Evolutionary conservation across 2,329 filamentous ascomycete species (phyloP), one percentile per base, ranked within the genome.

Genomic region (Amylocarpus encephaloides): DNA sequence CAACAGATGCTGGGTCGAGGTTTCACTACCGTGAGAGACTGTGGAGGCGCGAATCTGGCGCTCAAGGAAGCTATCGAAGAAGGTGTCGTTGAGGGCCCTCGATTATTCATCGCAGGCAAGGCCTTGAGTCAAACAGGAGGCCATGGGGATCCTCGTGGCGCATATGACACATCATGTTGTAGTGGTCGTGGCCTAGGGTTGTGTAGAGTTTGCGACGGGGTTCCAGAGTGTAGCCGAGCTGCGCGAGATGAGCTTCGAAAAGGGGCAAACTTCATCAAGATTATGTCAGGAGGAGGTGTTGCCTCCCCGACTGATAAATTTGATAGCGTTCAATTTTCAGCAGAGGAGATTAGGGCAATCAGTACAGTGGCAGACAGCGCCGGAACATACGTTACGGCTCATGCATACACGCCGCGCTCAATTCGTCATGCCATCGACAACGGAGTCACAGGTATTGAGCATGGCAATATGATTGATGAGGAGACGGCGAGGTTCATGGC

Each of bases 391-490:
- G 78, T 80, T 1, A 82, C 78, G 1, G 74, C 75, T 2, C 79
- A 82, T 56, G 76, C 76, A 1, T 81, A 82, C 61, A 81, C 77
- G 0, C 71, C 75, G 2, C 62, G 66, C 38, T 72, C 77, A 0
- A 80, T 83, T 34, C 69, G 71, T 5, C 76, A 79, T 51, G 75
- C 75, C 1, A 68, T 82, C 16, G 68, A 73, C 9, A 75, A 80
- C 44, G 79, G 77, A 5, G 75, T 77, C 0, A 68, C 59, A 15
- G 76, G 76, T 1, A 80, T 82, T 54, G 79, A 82, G 53, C 79
- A 82, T 56, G 82, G 80, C 19, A 75, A 79, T 13, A 68, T 83
- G n/a, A 68, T 82, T 46, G 83, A 86, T 65, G 77, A 80, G 59
- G 70, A 74, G 26, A 74, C 73, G 2, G 73, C 77, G 0, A 62